A percentile compares a stretch with the other conserved stretches of the same genome.
phyloP scores from a whole-genome alignment of 129 eudicot species.

The Arctium lappa region DNA sequence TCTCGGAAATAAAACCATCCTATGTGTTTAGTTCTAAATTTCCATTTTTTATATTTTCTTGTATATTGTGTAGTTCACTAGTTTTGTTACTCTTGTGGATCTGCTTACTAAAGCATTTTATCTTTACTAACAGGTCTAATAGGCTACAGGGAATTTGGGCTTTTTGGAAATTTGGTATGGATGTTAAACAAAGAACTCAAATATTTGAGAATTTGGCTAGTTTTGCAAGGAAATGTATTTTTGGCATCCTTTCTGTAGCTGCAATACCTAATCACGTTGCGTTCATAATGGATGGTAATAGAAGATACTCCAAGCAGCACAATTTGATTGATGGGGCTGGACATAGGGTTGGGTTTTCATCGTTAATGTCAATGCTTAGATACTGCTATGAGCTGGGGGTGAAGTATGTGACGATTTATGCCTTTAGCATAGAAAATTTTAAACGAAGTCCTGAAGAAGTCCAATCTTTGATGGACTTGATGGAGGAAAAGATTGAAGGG shows the following conservation, averaged over 20 bases:
- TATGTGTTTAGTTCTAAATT: neutral
- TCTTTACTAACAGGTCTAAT: constrained; percentile 24
- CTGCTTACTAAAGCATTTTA: neutral
- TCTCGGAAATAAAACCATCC: too few relatives aligned
- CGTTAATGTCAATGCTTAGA: constrained; percentile 53
- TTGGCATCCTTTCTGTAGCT: constrained; percentile 44
- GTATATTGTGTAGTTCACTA: neutral
- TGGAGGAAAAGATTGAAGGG: constrained; percentile 57
- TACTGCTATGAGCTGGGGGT: constrained; percentile 43
- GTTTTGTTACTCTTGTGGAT: neutral
- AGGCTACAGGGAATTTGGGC: neutral
- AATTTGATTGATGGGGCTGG: constrained; percentile 56
- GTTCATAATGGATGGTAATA: constrained; percentile 75
- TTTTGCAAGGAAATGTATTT: constrained; percentile 45
- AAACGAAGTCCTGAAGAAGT: constrained; percentile 71
- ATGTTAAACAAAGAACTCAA: constrained; percentile 5
- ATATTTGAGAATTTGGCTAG: constrained; percentile 21
- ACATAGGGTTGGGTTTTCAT: constrained; percentile 52
- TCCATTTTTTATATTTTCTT: too few relatives aligned
- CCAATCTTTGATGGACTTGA: constrained; percentile 48
- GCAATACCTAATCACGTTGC: constrained; percentile 59
- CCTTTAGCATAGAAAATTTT: constrained; percentile 79
- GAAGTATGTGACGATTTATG: constrained; percentile 57
- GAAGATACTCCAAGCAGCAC: constrained; percentile 59
- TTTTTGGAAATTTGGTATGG: constrained; percentile 24